Evolutionary conservation across 2,329 filamentous ascomycete genomes (phyloP).

Genomic region (Penicillium frequentans): DNA sequence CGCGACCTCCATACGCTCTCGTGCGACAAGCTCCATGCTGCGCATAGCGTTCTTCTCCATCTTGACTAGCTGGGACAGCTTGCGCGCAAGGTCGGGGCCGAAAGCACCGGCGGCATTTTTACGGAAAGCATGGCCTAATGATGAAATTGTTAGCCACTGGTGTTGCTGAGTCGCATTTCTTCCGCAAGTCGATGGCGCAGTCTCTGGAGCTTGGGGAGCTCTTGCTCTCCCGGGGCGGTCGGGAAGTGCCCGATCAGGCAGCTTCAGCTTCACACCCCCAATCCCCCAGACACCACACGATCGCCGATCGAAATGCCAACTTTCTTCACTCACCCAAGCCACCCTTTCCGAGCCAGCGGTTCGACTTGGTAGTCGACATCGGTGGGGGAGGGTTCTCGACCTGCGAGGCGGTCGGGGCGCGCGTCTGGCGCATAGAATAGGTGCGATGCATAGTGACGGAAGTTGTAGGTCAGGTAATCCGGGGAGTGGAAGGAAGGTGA

Average conservation of each 20-base stretch:
- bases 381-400: slow-evolving; percentile 92
- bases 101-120: slow-evolving; percentile 54
- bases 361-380: slow-evolving; percentile 84
- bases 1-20: slow-evolving; percentile 97
- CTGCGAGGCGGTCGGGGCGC: slow-evolving; percentile 91
- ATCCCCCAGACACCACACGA: background rate
- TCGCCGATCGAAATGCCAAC: background rate
- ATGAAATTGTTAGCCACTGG: slow-evolving; percentile 15
- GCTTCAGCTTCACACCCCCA: background rate
- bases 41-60: slow-evolving; percentile 99
- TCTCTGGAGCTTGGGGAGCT: background rate
- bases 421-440: slow-evolving; percentile 96
- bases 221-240: background rate
- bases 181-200: background rate
- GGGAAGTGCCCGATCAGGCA: slow-evolving; percentile 12
- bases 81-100: slow-evolving; percentile 88
- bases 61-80: slow-evolving; percentile 96
- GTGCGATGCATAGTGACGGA: slow-evolving; percentile 83
- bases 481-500: background rate
- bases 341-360: slow-evolving; percentile 81
- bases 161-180: background rate
- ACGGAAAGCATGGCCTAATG: slow-evolving; percentile 62
- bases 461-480: background rate
- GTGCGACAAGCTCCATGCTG: slow-evolving; percentile 90
- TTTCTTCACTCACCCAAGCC: slow-evolving; percentile 71